phyloP scores from a whole-genome alignment of 495 filamentous ascomycete species.

The Neurospora sublineolata region DNA sequence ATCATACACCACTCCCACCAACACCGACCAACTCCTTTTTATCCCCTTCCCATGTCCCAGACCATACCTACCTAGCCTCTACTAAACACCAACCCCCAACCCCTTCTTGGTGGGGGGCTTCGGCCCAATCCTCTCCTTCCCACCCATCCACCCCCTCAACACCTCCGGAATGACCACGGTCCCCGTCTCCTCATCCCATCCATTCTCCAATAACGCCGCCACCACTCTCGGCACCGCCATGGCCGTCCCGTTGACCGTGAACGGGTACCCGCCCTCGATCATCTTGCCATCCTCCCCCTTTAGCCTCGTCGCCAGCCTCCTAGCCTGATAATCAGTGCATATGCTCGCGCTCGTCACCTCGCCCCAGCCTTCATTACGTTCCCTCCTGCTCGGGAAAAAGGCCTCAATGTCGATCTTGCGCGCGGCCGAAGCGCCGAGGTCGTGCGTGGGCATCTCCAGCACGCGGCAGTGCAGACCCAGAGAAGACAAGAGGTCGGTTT shows the following conservation, averaged over 20 bases:
- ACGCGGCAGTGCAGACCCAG: constrained; percentile 79
- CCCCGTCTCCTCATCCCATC: constrained; percentile 59
- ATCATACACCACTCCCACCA: not conserved
- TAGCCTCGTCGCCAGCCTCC: constrained; percentile 65
- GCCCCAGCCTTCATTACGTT: constrained; percentile 72
- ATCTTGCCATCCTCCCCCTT: constrained; percentile 32
- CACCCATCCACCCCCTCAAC: constrained; percentile 68
- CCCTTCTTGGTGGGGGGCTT: constrained; percentile 7
- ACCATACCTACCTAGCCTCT: not conserved
- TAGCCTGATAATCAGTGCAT: constrained; percentile 89
- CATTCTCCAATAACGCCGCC: constrained; percentile 86
- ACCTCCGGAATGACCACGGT: constrained; percentile 64
- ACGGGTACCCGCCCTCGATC: constrained; percentile 42
- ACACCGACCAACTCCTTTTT: not conserved
- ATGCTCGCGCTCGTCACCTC: constrained; percentile 85
- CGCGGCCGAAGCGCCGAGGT: constrained; percentile 77
- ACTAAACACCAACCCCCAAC: not conserved
- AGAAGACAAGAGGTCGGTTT: constrained; percentile 64
- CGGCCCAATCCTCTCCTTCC: constrained; percentile 50
- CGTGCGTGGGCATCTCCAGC: constrained; percentile 80
- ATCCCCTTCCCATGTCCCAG: not conserved
- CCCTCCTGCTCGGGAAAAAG: constrained; percentile 73
- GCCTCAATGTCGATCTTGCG: constrained; percentile 90
- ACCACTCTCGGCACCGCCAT: constrained; percentile 82
- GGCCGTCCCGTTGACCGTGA: constrained; percentile 90